These are phyloP conservation scores for Apiotrichum siamense DNA, from an alignment of 1,284 basidiomycete genomes.

Conservation along the genomic window DNA sequence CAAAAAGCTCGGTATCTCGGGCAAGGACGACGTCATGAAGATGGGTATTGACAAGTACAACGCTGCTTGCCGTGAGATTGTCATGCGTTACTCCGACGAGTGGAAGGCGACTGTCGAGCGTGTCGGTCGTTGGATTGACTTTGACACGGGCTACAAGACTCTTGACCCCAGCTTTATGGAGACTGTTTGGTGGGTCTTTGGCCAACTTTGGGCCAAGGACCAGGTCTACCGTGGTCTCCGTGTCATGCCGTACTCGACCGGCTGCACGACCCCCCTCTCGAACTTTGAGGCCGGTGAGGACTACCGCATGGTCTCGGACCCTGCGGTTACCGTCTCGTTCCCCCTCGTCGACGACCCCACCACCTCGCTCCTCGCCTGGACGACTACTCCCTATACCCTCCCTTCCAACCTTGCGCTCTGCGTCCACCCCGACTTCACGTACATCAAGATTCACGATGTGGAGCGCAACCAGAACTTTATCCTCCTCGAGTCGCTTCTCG, in stretches of 20 bases:
- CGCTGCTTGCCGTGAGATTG: constrained; percentile 90
- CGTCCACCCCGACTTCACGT: constrained; percentile 92
- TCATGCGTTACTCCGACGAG: constrained; percentile 93
- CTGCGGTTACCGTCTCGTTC: constrained; percentile 90
- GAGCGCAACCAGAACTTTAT: constrained; percentile 87
- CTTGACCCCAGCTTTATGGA: constrained; percentile 94
- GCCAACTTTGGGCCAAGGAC: constrained; percentile 83
- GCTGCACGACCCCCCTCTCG: constrained; percentile 90
- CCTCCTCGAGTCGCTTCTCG: constrained; percentile 80
- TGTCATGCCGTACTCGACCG: constrained; percentile 99
- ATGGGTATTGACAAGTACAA: constrained; percentile 99
- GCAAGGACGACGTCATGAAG: constrained; percentile 86
- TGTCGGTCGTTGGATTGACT: constrained; percentile 99
- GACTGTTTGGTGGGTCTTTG: constrained; percentile 99
- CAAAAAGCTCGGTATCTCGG: constrained; percentile 88
- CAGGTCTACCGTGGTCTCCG: constrained; percentile 88
- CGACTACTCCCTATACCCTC: constrained; percentile 97
- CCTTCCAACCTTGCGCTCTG: constrained; percentile 93
- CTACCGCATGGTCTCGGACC: constrained; percentile 92
- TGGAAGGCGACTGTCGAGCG: constrained; percentile 94
- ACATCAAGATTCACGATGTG: constrained; percentile 94
- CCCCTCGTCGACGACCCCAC: constrained; percentile 85
- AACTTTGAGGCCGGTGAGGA: constrained; percentile 96
- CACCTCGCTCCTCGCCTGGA: constrained; percentile 94
- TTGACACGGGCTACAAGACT: constrained; percentile 99